Percentiles rank a stretch among this genome's conserved stretches.
Conservation (phyloP, 805 yeast species). For the Kodamaea jinghongensis region DNA sequence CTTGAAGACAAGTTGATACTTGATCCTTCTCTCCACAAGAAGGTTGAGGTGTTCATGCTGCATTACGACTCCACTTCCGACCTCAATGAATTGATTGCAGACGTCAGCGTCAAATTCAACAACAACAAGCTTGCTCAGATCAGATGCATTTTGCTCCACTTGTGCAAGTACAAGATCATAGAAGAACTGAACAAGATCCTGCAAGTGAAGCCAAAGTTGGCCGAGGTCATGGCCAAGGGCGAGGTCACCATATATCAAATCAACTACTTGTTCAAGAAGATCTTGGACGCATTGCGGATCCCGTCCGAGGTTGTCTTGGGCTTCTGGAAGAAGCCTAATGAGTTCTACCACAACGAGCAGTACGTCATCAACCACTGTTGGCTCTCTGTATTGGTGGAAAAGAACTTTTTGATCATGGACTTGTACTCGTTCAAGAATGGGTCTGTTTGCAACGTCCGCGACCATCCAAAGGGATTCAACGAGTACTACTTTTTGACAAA, state of each 20-base stretch:
- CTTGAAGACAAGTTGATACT: constrained; percentile 7
- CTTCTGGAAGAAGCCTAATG: constrained; percentile 76
- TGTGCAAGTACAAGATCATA: constrained; percentile 58
- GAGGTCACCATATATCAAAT: constrained; percentile 69
- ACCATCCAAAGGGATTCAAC: constrained; percentile 25
- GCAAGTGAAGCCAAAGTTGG: constrained; percentile 40
- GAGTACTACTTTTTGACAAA: constrained; percentile 74
- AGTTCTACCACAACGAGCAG: constrained; percentile 48
- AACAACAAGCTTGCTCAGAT: constrained; percentile 49
- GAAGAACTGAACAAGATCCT: constrained; percentile 35
- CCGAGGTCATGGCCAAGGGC: constrained; percentile 43
- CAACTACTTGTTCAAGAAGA: constrained; percentile 69
- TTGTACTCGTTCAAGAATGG: constrained; percentile 36
- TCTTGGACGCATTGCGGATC: constrained; percentile 68
- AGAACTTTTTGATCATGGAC: constrained; percentile 80
- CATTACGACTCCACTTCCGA: constrained; percentile 28
- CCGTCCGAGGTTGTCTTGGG: constrained; percentile 79
- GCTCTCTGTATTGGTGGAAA: constrained; percentile 74
- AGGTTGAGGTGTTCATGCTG: constrained; percentile 32
- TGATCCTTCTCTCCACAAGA: constrained; percentile 19
- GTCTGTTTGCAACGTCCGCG: constrained; percentile 30
- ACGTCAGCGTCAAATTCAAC: constrained; percentile 38
- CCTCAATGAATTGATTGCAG: constrained; percentile 41
- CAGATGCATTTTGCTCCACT: constrained; percentile 61
- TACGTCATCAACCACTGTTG: constrained; percentile 78